Conservation (phyloP, 2,329 filamentous ascomycete species). For the Aspergillus neotritici region DNA sequence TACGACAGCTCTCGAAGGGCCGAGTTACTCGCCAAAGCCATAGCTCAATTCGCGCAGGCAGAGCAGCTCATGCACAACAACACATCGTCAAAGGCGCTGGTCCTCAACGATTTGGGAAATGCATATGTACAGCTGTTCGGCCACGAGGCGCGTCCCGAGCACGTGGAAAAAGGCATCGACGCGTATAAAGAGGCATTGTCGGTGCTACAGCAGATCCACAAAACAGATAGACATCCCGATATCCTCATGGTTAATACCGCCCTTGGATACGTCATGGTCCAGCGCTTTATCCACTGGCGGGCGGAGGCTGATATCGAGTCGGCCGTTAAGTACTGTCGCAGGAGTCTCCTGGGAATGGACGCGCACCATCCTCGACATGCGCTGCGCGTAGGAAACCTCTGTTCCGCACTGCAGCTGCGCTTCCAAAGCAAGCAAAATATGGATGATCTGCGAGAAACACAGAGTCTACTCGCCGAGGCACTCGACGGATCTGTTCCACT, state of each 20-base stretch:
- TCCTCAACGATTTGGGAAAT: slow-evolving; percentile 3
- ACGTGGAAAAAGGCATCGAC: slow-evolving; percentile 3
- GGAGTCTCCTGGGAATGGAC: not conserved
- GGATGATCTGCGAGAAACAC: slow-evolving; percentile 1
- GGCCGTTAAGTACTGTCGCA: slow-evolving; percentile 1
- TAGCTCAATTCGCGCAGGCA: not conserved
- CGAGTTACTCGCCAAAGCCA: not conserved
- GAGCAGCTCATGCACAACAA: not conserved
- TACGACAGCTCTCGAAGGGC: not conserved
- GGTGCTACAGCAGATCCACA: not conserved
- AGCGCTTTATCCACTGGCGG: slow-evolving; percentile 2
- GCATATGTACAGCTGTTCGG: slow-evolving; percentile 1
- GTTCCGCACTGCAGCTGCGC: slow-evolving; percentile 2
- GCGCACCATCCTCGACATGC: slow-evolving; percentile 1
- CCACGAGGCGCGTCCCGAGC: not conserved
- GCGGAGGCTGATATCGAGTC: slow-evolving; percentile 1
- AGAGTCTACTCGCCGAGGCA: not conserved
- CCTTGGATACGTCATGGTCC: slow-evolving; percentile 2
- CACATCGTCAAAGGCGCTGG: not conserved
- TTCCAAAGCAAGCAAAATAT: not conserved
- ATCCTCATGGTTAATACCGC: slow-evolving; percentile 2
- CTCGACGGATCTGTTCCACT: not conserved
- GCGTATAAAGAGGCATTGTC: not conserved
- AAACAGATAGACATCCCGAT: not conserved
- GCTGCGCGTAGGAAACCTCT: not conserved